These are phyloP conservation scores for Acanthamoeba triangularis DNA, from an alignment of 208 protist species.

Conservation along the genomic window DNA sequence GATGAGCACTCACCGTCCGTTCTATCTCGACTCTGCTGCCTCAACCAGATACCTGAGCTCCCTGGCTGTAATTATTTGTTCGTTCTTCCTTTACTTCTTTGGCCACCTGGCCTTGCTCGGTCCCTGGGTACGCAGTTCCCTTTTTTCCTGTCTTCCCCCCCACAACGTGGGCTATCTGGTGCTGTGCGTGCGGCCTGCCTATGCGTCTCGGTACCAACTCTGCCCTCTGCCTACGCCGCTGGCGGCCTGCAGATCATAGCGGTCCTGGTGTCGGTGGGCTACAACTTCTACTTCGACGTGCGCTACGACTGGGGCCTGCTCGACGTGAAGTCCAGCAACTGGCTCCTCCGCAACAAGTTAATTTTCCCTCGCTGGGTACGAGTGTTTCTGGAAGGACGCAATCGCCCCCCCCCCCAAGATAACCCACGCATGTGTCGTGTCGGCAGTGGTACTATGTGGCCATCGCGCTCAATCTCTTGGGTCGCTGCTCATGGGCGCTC, in stretches of 20 bases:
- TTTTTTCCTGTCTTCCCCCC: too few relatives aligned
- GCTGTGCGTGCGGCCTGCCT: too few relatives aligned
- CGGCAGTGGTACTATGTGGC: slow-evolving; percentile 83
- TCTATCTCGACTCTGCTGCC: too few relatives aligned
- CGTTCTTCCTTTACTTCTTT: neutral
- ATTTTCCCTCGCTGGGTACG: slow-evolving; percentile 39
- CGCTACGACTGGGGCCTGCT: slow-evolving; percentile 53
- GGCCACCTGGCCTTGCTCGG: neutral
- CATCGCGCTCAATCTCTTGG: slow-evolving; percentile 82
- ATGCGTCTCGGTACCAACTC: too few relatives aligned
- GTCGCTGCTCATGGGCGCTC: slow-evolving; percentile 84
- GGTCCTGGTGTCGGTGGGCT: neutral
- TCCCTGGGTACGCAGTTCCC: neutral
- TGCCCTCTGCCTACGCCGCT: too few relatives aligned
- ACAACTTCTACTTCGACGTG: slow-evolving; percentile 30
- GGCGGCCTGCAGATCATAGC: neutral
- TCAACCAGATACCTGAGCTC: slow-evolving; percentile 19
- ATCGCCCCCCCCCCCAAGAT: too few relatives aligned
- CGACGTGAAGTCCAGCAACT: neutral
- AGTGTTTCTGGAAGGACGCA: too few relatives aligned
- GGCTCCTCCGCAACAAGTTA: slow-evolving; percentile 47
- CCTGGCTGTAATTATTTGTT: neutral
- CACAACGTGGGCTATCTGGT: too few relatives aligned
- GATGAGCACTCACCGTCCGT: too few relatives aligned
- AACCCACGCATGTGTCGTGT: neutral